Evolutionary conservation across 352 stramenopile genomes (phyloP).

Genomic region (Phytopythium vexans): DNA sequence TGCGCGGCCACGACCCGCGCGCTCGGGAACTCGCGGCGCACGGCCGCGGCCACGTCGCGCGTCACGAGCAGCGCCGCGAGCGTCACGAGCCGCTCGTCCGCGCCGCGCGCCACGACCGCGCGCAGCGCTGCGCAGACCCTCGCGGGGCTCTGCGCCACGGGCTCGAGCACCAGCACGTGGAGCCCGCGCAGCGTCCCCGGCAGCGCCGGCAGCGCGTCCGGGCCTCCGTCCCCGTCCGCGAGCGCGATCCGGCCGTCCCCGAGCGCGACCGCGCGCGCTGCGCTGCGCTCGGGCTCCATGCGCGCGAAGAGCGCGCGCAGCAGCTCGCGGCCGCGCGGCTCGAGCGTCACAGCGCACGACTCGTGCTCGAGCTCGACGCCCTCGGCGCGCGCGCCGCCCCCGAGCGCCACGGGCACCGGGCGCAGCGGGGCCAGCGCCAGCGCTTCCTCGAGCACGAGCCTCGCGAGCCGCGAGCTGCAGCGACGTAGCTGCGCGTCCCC

Average conservation of each 20-base stretch:
- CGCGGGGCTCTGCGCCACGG: constrained; percentile 26
- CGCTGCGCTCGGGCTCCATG: constrained; percentile 29
- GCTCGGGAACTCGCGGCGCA: constrained; percentile 28
- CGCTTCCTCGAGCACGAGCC: constrained; percentile 55
- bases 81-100: constrained; percentile 38
- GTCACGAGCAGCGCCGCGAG: constrained; percentile 41
- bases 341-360: constrained; percentile 32
- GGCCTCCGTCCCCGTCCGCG: constrained; percentile 1
- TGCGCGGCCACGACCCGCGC: constrained; percentile 21
- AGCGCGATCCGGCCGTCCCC: constrained; percentile 5
- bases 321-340: constrained; percentile 8
- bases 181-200: constrained; percentile 30
- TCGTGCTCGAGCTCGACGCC: constrained; percentile 31
- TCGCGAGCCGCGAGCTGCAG: constrained; percentile 35
- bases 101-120: constrained; percentile 28
- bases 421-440: constrained; percentile 33
- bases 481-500: constrained; percentile 36
- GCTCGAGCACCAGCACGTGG: constrained; percentile 50
- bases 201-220: constrained; percentile 17
- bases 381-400: constrained; percentile 20
- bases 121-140: constrained; percentile 31
- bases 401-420: constrained; percentile 24
- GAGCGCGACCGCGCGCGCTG: constrained; percentile 15
- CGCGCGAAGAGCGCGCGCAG: constrained; percentile 27
- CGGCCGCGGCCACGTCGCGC: constrained; percentile 24